These are phyloP conservation scores for Coprinellus aureogranulatus DNA, from an alignment of 768 basidiomycete genomes.

Conservation along the genomic window DNA sequence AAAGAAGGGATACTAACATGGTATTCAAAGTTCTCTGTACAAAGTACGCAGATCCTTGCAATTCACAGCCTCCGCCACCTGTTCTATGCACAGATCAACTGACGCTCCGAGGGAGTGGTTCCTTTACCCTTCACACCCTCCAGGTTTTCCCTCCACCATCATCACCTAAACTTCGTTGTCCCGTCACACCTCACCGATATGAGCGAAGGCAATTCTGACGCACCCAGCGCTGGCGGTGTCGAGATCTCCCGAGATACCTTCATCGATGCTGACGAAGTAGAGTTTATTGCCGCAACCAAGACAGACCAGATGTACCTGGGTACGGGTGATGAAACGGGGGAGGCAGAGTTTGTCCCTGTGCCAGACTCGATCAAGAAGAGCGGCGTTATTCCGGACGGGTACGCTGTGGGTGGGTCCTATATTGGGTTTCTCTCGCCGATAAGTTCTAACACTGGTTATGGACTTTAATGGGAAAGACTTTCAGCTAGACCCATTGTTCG, in stretches of 20 bases:
- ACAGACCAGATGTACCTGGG: neutral
- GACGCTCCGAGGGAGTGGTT: too few species aligned
- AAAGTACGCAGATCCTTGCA: too few species aligned
- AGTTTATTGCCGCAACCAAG: neutral
- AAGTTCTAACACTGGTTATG: neutral
- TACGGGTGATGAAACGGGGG: neutral
- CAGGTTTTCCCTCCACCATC: too few species aligned
- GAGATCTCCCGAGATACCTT: constrained; percentile 6
- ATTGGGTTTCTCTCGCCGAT: neutral
- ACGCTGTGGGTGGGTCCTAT: neutral
- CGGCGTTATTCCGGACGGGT: constrained; percentile 5
- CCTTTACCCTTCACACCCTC: too few species aligned
- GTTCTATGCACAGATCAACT: too few species aligned
- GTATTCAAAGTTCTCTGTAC: too few species aligned
- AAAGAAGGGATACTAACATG: too few species aligned
- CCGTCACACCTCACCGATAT: neutral
- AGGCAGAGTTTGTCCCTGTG: neutral
- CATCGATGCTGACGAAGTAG: neutral
- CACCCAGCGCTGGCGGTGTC: neutral
- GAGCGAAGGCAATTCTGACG: neutral
- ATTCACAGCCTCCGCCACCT: too few species aligned
- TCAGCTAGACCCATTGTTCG: neutral
- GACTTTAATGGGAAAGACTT: neutral
- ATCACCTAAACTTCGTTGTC: neutral
- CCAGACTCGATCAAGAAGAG: neutral